A percentile compares a stretch with the other conserved stretches of the same genome.
These are phyloP conservation scores for Mycena galericulata DNA, from an alignment of 768 basidiomycete genomes.

Conservation along the genomic window DNA sequence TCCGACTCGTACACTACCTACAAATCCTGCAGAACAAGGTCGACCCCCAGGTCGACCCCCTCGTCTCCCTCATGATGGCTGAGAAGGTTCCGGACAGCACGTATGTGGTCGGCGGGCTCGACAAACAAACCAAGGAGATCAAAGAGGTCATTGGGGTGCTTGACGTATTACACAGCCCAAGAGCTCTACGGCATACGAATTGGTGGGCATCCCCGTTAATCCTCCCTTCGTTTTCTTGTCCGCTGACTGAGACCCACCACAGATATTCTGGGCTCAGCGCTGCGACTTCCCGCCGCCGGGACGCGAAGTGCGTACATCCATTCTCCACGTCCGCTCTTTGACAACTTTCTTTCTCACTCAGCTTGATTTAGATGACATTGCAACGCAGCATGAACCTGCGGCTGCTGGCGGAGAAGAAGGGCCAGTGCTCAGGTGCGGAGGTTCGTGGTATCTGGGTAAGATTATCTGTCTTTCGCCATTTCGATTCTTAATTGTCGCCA, in stretches of 20 bases:
- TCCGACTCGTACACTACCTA: constrained; percentile 97
- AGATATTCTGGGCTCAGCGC: constrained; percentile 96
- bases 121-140: constrained; percentile 99
- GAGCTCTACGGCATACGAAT: constrained; percentile 97
- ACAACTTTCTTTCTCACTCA: background rate
- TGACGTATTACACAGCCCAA: constrained; percentile 97
- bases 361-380: constrained; percentile 82
- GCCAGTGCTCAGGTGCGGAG: constrained; percentile 97
- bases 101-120: constrained; percentile 99
- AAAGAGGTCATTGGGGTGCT: constrained; percentile 96
- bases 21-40: constrained; percentile 98
- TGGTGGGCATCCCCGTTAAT: constrained; percentile 58
- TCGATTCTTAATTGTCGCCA: constrained; percentile 36
- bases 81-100: constrained; percentile 99
- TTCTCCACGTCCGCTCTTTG: constrained; percentile 77
- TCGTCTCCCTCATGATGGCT: constrained; percentile 99
- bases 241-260: background rate
- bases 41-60: no score
- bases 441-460: constrained; percentile 95
- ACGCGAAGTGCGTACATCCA: constrained; percentile 96
- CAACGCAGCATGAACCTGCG: constrained; percentile 98
- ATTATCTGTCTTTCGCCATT: background rate
- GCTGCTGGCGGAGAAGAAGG: constrained; percentile 98
- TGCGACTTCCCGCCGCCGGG: constrained; percentile 98
- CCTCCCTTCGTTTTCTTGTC: background rate